phyloP scores from a whole-genome alignment of 306 rosid genomes.

The Carpinus fangiana region DNA sequence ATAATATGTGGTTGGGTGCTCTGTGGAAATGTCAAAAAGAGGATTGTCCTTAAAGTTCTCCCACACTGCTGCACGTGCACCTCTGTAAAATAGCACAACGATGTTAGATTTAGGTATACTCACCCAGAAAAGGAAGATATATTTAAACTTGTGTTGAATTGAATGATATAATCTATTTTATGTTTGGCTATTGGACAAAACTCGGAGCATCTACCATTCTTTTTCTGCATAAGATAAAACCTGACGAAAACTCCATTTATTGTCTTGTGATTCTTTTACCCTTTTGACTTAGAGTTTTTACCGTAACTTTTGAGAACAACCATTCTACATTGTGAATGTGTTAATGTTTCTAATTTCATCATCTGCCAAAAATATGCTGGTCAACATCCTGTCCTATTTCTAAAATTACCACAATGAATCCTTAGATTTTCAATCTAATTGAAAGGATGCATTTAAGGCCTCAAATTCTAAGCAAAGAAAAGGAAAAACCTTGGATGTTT shows the following conservation, averaged over 20 bases:
- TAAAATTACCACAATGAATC: neutral
- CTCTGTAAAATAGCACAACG: slow-evolving; percentile 45
- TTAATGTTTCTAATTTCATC: neutral
- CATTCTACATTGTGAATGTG: neutral
- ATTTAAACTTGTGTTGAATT: neutral
- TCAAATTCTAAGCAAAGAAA: slow-evolving; percentile 14
- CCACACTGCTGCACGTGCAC: slow-evolving; percentile 98
- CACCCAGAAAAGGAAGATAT: neutral
- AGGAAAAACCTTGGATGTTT: slow-evolving; percentile 13
- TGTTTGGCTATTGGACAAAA: neutral
- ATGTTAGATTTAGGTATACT: slow-evolving; percentile 13
- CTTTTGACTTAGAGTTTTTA: neutral
- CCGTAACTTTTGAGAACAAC: neutral
- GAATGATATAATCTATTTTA: neutral
- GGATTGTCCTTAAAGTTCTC: slow-evolving; percentile 98
- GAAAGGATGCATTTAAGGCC: slow-evolving; percentile 1
- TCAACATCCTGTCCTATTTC: slow-evolving; percentile 4
- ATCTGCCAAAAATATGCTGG: neutral
- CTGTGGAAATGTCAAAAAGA: slow-evolving; percentile 89
- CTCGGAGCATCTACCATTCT: neutral
- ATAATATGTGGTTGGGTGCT: slow-evolving; percentile 92
- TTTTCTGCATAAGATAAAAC: neutral
- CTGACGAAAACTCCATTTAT: neutral
- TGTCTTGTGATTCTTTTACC: neutral
- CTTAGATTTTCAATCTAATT: slow-evolving; percentile 4